Evolutionary conservation across 495 filamentous ascomycete species (phyloP).

Genomic region (Podospora comata): DNA sequence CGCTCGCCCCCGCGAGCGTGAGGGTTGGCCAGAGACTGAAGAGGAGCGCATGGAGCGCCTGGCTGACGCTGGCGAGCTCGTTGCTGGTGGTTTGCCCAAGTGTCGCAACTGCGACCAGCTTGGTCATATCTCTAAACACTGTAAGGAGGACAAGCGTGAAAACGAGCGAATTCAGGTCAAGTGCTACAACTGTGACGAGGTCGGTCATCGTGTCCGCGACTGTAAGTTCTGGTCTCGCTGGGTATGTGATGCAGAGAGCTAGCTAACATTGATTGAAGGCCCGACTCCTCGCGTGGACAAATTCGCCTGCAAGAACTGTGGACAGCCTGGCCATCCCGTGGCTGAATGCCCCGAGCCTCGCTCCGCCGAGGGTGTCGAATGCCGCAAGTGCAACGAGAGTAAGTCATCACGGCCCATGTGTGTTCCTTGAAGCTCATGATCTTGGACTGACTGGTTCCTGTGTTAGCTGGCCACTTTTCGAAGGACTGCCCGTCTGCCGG

Average conservation of each 20-base stretch:
- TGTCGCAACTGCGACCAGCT: slow-evolving; percentile 71
- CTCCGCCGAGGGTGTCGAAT: slow-evolving; percentile 71
- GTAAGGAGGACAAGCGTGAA: slow-evolving; percentile 58
- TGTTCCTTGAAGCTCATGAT: background rate
- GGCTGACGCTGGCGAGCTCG: slow-evolving; percentile 64
- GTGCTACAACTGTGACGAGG: slow-evolving; percentile 71
- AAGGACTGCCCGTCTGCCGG: slow-evolving; percentile 69
- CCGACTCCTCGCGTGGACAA: slow-evolving; percentile 52
- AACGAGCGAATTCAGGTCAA: slow-evolving; percentile 51
- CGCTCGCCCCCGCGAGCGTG: slow-evolving; percentile 55
- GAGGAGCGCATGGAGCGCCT: slow-evolving; percentile 77
- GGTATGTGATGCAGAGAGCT: slow-evolving; percentile 22
- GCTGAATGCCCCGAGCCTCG: slow-evolving; percentile 58
- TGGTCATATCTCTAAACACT: slow-evolving; percentile 67
- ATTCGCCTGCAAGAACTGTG: slow-evolving; percentile 80
- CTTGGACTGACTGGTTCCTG: slow-evolving; percentile 19
- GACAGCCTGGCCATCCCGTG: slow-evolving; percentile 43
- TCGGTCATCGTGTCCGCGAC: slow-evolving; percentile 68
- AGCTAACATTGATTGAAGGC: slow-evolving; percentile 38
- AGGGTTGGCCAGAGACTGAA: slow-evolving; percentile 59
- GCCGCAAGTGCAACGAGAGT: slow-evolving; percentile 73
- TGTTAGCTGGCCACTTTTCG: slow-evolving; percentile 74
- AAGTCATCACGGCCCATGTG: slow-evolving; percentile 19
- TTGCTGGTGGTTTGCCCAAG: slow-evolving; percentile 62
- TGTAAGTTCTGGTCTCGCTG: slow-evolving; percentile 46